Evolutionary conservation across 495 filamentous ascomycete species (phyloP).

Genomic region (Neurospora terricola): DNA sequence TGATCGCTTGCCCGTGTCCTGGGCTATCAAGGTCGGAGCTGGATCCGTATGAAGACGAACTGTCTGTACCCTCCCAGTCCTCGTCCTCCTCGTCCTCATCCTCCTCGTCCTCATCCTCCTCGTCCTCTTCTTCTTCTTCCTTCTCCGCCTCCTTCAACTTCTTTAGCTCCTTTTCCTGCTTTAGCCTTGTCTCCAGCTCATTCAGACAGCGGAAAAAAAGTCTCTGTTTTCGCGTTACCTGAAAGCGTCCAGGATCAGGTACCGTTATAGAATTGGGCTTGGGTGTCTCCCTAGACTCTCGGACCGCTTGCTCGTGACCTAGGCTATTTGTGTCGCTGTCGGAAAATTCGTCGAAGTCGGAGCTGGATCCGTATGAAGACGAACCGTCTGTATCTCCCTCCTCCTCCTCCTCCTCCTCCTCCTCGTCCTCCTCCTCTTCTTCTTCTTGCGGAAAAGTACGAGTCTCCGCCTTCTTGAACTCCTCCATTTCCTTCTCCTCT

Average conservation of each 20-base stretch:
- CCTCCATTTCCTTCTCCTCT: conserved; percentile 43
- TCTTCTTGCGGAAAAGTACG: conserved; percentile 29
- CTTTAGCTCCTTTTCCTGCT: too few relatives aligned
- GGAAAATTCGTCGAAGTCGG: too few relatives aligned
- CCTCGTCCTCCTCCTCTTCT: conserved; percentile 49
- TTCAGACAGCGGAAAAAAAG: too few relatives aligned
- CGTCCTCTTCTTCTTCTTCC: conserved; percentile 26
- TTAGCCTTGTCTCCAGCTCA: too few relatives aligned
- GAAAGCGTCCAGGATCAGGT: too few relatives aligned
- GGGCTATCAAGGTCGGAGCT: background rate
- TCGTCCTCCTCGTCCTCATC: background rate
- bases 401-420: conserved; percentile 47
- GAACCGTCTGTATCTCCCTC: conserved; percentile 40
- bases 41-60: background rate
- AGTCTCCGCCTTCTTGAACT: conserved; percentile 39
- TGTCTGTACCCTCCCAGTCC: background rate
- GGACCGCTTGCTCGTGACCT: too few relatives aligned
- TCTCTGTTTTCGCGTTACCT: too few relatives aligned
- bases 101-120: too few relatives aligned
- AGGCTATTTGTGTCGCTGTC: too few relatives aligned
- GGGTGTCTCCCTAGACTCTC: too few relatives aligned
- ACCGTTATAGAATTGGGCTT: too few relatives aligned
- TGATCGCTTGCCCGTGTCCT: background rate
- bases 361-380: too few relatives aligned
- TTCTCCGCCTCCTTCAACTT: conserved; percentile 35